These are phyloP conservation scores for Ceriops tagal DNA, from an alignment of 345 rosid genomes.

Conservation along the genomic window DNA sequence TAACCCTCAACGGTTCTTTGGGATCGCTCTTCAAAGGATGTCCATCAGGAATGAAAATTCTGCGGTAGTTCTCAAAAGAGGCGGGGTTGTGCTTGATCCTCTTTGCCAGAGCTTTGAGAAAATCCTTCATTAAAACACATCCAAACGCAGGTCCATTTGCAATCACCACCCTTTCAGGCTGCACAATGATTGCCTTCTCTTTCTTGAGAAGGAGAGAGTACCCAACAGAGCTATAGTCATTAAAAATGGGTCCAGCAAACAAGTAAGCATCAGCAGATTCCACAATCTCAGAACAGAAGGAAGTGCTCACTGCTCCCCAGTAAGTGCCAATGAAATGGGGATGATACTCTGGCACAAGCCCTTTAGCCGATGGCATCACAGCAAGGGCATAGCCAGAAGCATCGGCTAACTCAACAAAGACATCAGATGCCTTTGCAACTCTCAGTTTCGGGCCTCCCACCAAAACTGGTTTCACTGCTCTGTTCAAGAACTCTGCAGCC, in stretches of 20 bases:
- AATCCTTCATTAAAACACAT: conserved; percentile 74
- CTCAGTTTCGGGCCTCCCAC: conserved; percentile 72
- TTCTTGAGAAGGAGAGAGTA: conserved; percentile 79
- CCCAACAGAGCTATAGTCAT: conserved; percentile 78
- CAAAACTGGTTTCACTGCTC: conserved; percentile 72
- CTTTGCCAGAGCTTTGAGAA: conserved; percentile 54
- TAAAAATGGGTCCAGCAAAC: conserved; percentile 81
- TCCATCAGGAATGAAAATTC: conserved; percentile 71
- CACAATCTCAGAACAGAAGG: conserved; percentile 77
- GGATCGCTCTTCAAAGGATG: conserved; percentile 46
- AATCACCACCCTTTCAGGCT: conserved; percentile 64
- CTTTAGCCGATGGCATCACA: conserved; percentile 76
- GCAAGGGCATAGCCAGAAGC: conserved; percentile 58
- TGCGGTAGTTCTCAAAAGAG: conserved; percentile 64
- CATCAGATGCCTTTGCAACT: conserved; percentile 48
- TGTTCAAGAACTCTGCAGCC: conserved; percentile 68
- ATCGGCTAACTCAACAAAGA: conserved; percentile 64
- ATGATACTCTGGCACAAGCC: conserved; percentile 67
- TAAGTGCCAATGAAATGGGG: conserved; percentile 75
- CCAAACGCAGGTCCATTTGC: conserved; percentile 77
- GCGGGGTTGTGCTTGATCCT: conserved; percentile 48
- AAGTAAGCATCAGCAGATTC: conserved; percentile 82
- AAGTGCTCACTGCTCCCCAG: conserved; percentile 80
- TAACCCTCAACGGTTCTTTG: conserved; percentile 67
- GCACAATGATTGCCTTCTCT: conserved; percentile 74